Base-by-base conservation (phyloP, 2,329 filamentous ascomycete species). In the Graphilbum sp. region DNA sequence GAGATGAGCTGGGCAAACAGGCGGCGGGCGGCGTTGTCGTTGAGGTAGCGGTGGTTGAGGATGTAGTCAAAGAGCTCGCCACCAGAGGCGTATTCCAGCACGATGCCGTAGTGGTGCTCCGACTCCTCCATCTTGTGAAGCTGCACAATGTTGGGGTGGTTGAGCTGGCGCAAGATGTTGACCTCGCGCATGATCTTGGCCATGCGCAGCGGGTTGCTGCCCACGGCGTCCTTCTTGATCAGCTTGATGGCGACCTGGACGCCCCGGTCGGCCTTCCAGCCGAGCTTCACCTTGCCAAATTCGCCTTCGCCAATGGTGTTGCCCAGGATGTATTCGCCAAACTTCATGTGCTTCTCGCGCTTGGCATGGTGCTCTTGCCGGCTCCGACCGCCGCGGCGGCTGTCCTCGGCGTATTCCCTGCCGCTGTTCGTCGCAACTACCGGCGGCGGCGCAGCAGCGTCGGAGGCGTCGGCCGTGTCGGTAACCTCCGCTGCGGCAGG, bases 41-140 rank as follows among this genome's bases (percentile, higher is more conserved):
- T 96, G 21, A 98, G 67, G 55, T 96, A 98, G 44, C 90, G 77
- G 56, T 98, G 86, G 53, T 93, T 94, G 43, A 98, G 66, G 49
- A 98, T 98, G 59, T 95, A 94, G 59, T 98, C 90, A 58, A 98
- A 98, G 3, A 98, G 72, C 58, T 98, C 90, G 43, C 90, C 90
- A 17, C 90, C 90, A 1, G 90, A 98, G 5, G 90, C 90, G 55
- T 98, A 98, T 60, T 98, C 90, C 50, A 98, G 72, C 49, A 98
- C 93, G 52, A 98, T 96, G 47, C 90, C 90, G 57, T 96, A 98
- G 50, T 96, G 86, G 46, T 85, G 75, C 52, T 96, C 87, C 0
- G 90, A 96, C 59, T 96, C 88, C 23, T 95, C 87, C 83, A 98
- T 96, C 60, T 98, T 92, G 59, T 96, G 88, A 37, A 98, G 66